These are phyloP conservation scores for Colletotrichum tropicale DNA, from an alignment of 2,329 filamentous ascomycete species.

Conservation along the genomic window DNA sequence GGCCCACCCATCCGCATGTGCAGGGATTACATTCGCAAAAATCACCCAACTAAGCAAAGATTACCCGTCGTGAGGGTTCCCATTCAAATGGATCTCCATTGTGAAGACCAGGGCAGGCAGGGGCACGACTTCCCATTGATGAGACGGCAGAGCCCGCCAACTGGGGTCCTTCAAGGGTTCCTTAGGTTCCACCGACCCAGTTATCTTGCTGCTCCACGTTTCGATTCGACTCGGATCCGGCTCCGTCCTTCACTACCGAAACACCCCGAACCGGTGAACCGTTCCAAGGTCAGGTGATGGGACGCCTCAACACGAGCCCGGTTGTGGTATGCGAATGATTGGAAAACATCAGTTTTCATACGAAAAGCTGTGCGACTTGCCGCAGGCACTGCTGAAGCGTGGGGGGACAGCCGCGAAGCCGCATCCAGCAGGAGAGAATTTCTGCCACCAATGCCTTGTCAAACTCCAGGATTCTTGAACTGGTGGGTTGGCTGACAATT, in stretches of 20 bases:
- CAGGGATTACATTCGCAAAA: constrained; percentile 18
- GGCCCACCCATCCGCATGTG: constrained; percentile 8
- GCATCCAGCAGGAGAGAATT: neutral
- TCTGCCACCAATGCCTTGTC: neutral
- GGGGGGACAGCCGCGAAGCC: neutral
- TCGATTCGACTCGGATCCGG: constrained; percentile 16
- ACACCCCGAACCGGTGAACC: constrained; percentile 5
- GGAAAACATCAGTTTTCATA: neutral
- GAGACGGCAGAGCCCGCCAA: constrained; percentile 22
- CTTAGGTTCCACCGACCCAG: constrained; percentile 1
- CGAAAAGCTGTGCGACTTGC: neutral
- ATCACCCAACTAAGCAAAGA: constrained; percentile 19
- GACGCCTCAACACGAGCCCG: neutral
- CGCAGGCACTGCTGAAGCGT: neutral
- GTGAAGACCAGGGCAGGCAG: neutral
- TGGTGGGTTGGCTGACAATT: neutral
- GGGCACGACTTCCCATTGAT: constrained; percentile 8
- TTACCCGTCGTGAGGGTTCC: constrained; percentile 10
- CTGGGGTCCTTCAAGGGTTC: constrained; percentile 9
- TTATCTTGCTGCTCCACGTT: constrained; percentile 7
- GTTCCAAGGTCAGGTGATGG: neutral
- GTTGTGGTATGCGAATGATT: neutral
- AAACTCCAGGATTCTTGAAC: neutral
- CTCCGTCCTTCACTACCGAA: constrained; percentile 12
- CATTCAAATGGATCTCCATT: constrained; percentile 9